Percentiles rank a stretch among this genome's conserved stretches.
Conservation (phyloP, 1,284 basidiomycete species). For the Irpex sp. region DNA sequence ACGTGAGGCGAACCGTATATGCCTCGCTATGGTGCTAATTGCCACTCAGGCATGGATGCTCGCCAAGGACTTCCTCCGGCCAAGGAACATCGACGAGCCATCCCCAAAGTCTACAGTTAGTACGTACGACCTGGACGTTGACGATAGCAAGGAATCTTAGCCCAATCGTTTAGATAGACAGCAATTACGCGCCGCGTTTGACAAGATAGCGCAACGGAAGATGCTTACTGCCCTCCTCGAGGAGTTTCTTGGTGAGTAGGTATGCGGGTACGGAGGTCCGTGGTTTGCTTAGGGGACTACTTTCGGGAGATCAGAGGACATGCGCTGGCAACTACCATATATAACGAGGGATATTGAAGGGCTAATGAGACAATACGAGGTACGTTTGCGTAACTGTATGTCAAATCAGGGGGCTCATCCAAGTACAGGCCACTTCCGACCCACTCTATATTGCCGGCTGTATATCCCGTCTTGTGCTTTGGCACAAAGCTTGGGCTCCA, state of each 20-base stretch:
- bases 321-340: slow-evolving; percentile 55
- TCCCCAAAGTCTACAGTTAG: slow-evolving; percentile 31
- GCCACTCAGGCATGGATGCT: slow-evolving; percentile 57
- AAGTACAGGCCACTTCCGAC: slow-evolving; percentile 41
- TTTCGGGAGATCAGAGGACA: slow-evolving; percentile 44
- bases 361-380: slow-evolving; percentile 61
- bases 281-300: slow-evolving; percentile 3
- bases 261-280: slow-evolving; percentile 3
- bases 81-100: slow-evolving; percentile 45
- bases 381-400: slow-evolving; percentile 25
- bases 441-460: slow-evolving; percentile 47
- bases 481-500: slow-evolving; percentile 68
- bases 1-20: slow-evolving; percentile 14
- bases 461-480: slow-evolving; percentile 54
- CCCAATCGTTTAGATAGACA: slow-evolving; percentile 33
- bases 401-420: too few relatives aligned
- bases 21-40: background rate
- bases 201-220: slow-evolving; percentile 49
- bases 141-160: background rate
- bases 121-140: slow-evolving; percentile 11
- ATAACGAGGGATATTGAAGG: slow-evolving; percentile 56
- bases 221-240: slow-evolving; percentile 62
- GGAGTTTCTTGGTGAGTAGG: slow-evolving; percentile 55
- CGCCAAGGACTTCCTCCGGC: slow-evolving; percentile 53
- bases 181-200: slow-evolving; percentile 52